A percentile compares a stretch with the other conserved stretches of the same genome.
Evolutionary conservation across 1,284 basidiomycete species (phyloP).

Genomic region (Coniophora puteana): DNA sequence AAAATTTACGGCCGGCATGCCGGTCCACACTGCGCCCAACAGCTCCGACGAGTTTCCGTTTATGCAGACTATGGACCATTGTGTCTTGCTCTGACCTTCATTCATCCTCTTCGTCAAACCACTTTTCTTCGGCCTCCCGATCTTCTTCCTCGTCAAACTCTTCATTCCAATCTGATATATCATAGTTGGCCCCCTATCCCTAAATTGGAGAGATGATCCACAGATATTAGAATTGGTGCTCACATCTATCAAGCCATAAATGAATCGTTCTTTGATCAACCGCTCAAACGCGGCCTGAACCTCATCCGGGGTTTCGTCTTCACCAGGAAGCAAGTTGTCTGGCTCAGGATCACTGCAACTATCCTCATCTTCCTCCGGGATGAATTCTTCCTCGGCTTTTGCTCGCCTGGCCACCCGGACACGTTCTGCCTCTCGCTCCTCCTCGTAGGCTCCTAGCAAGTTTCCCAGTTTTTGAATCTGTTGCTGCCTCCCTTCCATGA

Average conservation of each 20-base stretch:
- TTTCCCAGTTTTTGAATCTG: constrained; percentile 67
- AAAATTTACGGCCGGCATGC: too few relatives aligned
- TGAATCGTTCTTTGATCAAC: constrained; percentile 61
- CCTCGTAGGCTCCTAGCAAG: constrained; percentile 67
- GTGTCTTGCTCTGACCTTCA: too few relatives aligned
- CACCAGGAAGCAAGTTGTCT: constrained; percentile 19
- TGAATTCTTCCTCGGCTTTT: constrained; percentile 42
- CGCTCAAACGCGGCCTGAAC: constrained; percentile 50
- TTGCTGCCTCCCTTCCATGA: constrained; percentile 53
- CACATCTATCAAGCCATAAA: constrained; percentile 74
- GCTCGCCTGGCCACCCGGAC: constrained; percentile 45
- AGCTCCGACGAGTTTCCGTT: too few relatives aligned
- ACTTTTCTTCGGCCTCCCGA: constrained; percentile 62
- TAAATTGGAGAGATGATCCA: constrained; percentile 5
- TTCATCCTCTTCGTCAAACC: constrained; percentile 74
- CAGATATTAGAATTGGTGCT: constrained; percentile 21
- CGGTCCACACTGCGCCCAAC: not conserved
- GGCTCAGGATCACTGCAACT: constrained; percentile 49
- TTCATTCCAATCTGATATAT: constrained; percentile 74
- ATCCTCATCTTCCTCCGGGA: constrained; percentile 62
- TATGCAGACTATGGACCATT: too few relatives aligned
- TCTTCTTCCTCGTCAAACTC: constrained; percentile 59
- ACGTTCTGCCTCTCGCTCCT: constrained; percentile 66
- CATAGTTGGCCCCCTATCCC: constrained; percentile 63
- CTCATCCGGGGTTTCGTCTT: constrained; percentile 37